Evolutionary conservation across 1,139 yeast species (phyloP).

Genomic region (Suhomyces coccinellae): DNA sequence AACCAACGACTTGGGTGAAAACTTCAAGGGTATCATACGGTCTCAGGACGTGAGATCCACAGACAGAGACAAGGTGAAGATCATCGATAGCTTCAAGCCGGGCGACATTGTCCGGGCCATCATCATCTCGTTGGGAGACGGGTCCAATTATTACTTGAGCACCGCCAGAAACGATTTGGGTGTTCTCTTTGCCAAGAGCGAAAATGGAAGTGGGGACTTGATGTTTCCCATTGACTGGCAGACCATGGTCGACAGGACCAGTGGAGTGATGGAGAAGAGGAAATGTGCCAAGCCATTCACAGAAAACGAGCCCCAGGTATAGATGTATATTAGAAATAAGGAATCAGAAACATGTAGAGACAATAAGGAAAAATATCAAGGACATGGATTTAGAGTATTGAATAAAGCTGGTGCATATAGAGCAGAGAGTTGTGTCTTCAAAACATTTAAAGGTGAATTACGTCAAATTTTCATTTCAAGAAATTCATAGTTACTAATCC

Average conservation of each 20-base stretch:
- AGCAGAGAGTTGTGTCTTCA: too few relatives aligned
- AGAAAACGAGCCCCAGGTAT: background rate
- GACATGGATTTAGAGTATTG: too few relatives aligned
- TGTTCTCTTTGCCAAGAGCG: slow-evolving; percentile 80
- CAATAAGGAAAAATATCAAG: too few relatives aligned
- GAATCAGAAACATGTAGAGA: background rate
- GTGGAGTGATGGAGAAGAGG: slow-evolving; percentile 75
- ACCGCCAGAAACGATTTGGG: slow-evolving; percentile 94
- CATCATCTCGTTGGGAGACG: slow-evolving; percentile 88
- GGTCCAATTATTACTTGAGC: slow-evolving; percentile 81
- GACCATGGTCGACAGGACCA: slow-evolving; percentile 76
- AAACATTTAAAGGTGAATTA: too few relatives aligned
- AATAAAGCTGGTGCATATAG: too few relatives aligned
- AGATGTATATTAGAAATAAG: background rate
- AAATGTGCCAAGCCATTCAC: slow-evolving; percentile 91
- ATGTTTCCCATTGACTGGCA: slow-evolving; percentile 97
- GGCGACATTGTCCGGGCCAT: slow-evolving; percentile 90
- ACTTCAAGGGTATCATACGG: slow-evolving; percentile 85
- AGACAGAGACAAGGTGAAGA: slow-evolving; percentile 83
- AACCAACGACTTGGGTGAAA: slow-evolving; percentile 79
- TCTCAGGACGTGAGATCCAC: slow-evolving; percentile 88
- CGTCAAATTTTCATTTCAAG: too few relatives aligned
- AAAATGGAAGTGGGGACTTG: slow-evolving; percentile 69
- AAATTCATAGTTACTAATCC: too few relatives aligned
- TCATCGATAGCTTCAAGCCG: slow-evolving; percentile 78